These are phyloP conservation scores for Aspergillus avenaceus DNA, from an alignment of 495 filamentous ascomycete genomes.

Conservation along the genomic window DNA sequence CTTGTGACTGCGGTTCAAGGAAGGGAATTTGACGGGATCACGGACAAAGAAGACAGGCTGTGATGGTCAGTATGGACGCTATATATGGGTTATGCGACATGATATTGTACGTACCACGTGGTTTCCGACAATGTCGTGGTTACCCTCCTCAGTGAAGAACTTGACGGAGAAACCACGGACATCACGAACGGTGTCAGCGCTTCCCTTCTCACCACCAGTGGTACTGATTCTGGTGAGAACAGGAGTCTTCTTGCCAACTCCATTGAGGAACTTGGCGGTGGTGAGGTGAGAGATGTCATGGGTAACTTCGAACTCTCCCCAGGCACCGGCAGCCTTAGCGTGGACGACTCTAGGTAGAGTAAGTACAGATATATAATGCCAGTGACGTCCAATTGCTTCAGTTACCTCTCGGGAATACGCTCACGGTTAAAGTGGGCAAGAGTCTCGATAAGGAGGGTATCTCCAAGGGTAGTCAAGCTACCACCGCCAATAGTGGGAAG, in stretches of 20 bases:
- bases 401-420: slow-evolving; percentile 39
- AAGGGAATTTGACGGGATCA: slow-evolving; percentile 52
- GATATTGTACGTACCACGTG: slow-evolving; percentile 18
- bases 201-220: slow-evolving; percentile 60
- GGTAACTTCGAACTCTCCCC: slow-evolving; percentile 60
- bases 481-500: slow-evolving; percentile 26
- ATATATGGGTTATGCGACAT: background rate
- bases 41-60: slow-evolving; percentile 50
- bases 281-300: slow-evolving; percentile 47
- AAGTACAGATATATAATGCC: background rate
- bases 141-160: slow-evolving; percentile 76
- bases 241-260: slow-evolving; percentile 60
- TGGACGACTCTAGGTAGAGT: slow-evolving; percentile 50
- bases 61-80: background rate
- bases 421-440: slow-evolving; percentile 59
- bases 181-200: slow-evolving; percentile 61
- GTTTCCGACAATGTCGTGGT: slow-evolving; percentile 54
- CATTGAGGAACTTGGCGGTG: slow-evolving; percentile 35
- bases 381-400: background rate
- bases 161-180: slow-evolving; percentile 66
- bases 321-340: slow-evolving; percentile 56
- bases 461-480: slow-evolving; percentile 20
- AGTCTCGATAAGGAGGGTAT: slow-evolving; percentile 27
- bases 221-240: slow-evolving; percentile 61
- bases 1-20: slow-evolving; percentile 50